Conservation (phyloP, 352 stramenopile species). For the Phytophthora megakarya region DNA sequence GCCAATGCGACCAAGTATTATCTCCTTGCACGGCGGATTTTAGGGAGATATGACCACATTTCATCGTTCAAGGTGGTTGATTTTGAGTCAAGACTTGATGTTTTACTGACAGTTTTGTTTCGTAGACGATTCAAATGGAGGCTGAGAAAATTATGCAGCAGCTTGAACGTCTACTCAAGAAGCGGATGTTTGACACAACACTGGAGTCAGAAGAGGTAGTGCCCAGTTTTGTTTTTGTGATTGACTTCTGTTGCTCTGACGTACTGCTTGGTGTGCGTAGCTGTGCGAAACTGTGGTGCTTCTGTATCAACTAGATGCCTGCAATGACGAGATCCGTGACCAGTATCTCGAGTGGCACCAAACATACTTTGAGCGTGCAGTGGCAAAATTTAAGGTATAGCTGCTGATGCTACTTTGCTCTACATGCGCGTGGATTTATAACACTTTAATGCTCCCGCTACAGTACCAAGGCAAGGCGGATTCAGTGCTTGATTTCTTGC, state of each 20-base stretch:
- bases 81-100: background rate
- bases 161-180: slow-evolving; percentile 66
- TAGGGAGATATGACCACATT: slow-evolving; percentile 89
- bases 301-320: slow-evolving; percentile 67
- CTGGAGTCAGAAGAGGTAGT: slow-evolving; percentile 59
- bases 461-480: slow-evolving; percentile 36
- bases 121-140: slow-evolving; percentile 82
- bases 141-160: slow-evolving; percentile 86
- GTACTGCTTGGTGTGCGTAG: slow-evolving; percentile 21
- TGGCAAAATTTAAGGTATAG: slow-evolving; percentile 58
- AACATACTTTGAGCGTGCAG: slow-evolving; percentile 60
- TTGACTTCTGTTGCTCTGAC: background rate
- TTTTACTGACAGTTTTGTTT: slow-evolving; percentile 5
- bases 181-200: slow-evolving; percentile 51
- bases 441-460: background rate
- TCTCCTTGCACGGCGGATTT: slow-evolving; percentile 80
- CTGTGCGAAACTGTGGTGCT: slow-evolving; percentile 70
- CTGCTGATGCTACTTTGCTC: background rate
- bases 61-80: slow-evolving; percentile 79
- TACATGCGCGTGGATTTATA: background rate
- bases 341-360: slow-evolving; percentile 89
- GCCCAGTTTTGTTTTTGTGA: background rate
- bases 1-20: slow-evolving; percentile 90
- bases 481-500: slow-evolving; percentile 65
- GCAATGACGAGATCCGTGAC: slow-evolving; percentile 76